Evolutionary conservation across 2,329 filamentous ascomycete genomes (phyloP), one percentile per base, ranked within the genome.

Genomic region (Epichloe sp.): DNA sequence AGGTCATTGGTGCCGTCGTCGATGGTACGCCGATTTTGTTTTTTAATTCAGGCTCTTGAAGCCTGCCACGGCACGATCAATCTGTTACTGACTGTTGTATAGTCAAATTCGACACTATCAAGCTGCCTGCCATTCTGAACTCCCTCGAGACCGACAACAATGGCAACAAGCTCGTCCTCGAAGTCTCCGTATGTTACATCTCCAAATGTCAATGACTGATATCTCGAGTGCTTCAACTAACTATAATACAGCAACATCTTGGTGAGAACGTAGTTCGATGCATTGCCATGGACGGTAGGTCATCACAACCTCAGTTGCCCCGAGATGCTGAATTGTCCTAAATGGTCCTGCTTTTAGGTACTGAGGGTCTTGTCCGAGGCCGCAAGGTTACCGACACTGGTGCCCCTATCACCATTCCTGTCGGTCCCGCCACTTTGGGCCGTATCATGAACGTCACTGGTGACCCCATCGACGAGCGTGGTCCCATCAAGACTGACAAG

Each of bases 361-460:
- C 91, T 71, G 93, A 97, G 81, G 93, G 93, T 93, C 88, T 98
- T 65, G 86, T 91, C 71, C 91, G 93, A 82, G 93, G 93, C 70
- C 76, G 83, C 68, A 80, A 81, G 72, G 88, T 84, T 63, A 74
- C 72, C 65, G 93, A 98, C 75, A 96, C 91, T 69, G 93, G 93
- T 71, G 77, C 82, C 62, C 93, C 93, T 70, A 98, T 98, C 79
- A 89, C 81, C 75, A 90, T 98, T 66, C 91, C 91, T 69, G 91
- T 97, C 74, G 93, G 93, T 66, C 81, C 82, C 69, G 87, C 78
- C 71, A 95, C 89, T 62, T 87, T 98, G 64, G 93, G 93, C 68
- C 93, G 93, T 79, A 98, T 98, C 82, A 90, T 98, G 79, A 98
- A 98, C 83, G 93, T 98, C 77, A 98, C 93, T 79, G 93, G 93